A percentile compares a stretch with the other conserved stretches of the same genome.
Evolutionary conservation across 2,329 filamentous ascomycete species (phyloP).

Genomic region (Fusarium avenaceum): DNA sequence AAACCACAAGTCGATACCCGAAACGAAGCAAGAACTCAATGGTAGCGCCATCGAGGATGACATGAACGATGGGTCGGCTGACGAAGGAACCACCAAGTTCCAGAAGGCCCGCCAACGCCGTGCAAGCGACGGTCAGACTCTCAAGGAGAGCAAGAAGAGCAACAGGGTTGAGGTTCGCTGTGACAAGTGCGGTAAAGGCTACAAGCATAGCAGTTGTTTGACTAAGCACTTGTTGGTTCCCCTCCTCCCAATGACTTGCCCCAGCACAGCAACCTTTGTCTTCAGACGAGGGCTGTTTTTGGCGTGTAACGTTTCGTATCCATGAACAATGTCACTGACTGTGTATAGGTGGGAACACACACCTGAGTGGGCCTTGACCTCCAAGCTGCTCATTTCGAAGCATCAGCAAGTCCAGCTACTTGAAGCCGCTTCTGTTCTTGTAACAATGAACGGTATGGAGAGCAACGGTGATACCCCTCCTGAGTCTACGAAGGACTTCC

Average conservation of each 20-base stretch:
- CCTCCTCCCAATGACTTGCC: conserved; percentile 64
- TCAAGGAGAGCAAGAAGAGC: conserved; percentile 88
- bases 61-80: conserved; percentile 68
- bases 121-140: conserved; percentile 88
- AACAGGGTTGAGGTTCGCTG: conserved; percentile 90
- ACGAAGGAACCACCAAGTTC: conserved; percentile 64
- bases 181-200: conserved; percentile 98
- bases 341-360: conserved; percentile 94
- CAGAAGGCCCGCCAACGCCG: conserved; percentile 67
- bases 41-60: conserved; percentile 80
- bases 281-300: conserved; percentile 26
- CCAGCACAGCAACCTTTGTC: conserved; percentile 52
- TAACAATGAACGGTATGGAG: conserved; percentile 81
- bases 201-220: conserved; percentile 99
- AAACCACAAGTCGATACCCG: conserved; percentile 65
- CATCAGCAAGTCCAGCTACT: conserved; percentile 98
- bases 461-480: conserved; percentile 71
- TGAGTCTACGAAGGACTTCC: conserved; percentile 74
- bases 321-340: conserved; percentile 49
- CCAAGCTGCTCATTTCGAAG: conserved; percentile 98
- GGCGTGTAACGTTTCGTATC: conserved; percentile 35
- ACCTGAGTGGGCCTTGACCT: conserved; percentile 96
- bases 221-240: conserved; percentile 99
- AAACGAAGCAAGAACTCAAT: conserved; percentile 63
- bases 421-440: conserved; percentile 95